phyloP scores from a whole-genome alignment of 768 basidiomycete genomes.

The Suillus placidus region DNA sequence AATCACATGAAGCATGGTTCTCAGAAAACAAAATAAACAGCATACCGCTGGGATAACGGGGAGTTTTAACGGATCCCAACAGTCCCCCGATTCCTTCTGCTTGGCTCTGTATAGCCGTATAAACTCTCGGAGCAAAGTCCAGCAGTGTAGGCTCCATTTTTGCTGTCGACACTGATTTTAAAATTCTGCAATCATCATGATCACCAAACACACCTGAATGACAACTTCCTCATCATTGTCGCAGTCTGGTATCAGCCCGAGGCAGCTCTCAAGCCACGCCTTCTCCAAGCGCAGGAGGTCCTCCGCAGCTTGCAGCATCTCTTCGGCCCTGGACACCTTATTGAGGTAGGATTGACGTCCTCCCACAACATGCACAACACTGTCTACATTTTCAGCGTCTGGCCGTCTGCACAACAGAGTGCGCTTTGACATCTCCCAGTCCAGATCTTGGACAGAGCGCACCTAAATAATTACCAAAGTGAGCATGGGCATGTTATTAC shows the following conservation, averaged over 20 bases:
- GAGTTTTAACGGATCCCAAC: conserved; percentile 39
- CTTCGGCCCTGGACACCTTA: conserved; percentile 44
- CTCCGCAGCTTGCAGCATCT: conserved; percentile 67
- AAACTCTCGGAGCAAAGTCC: conserved; percentile 76
- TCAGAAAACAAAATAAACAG: conserved; percentile 40
- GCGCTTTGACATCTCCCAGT: conserved; percentile 54
- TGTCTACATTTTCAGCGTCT: conserved; percentile 38
- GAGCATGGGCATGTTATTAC: not conserved
- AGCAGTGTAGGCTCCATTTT: conserved; percentile 84
- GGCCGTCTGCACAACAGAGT: conserved; percentile 42
- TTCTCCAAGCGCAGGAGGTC: conserved; percentile 73
- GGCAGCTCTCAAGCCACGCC: conserved; percentile 77
- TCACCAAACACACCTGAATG: conserved; percentile 68
- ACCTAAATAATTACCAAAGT: conserved; percentile 42
- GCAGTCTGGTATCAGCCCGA: conserved; percentile 77
- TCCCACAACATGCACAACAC: conserved; percentile 63
- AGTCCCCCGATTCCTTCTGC: conserved; percentile 45
- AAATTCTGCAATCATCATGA: conserved; percentile 7
- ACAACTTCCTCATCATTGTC: conserved; percentile 74
- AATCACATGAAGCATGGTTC: conserved; percentile 2
- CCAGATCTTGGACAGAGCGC: conserved; percentile 73
- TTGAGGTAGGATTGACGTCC: conserved; percentile 81
- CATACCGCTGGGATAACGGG: conserved; percentile 65
- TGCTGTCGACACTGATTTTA: conserved; percentile 42
- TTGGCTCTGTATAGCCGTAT: conserved; percentile 60